Base-by-base conservation (phyloP, 2,329 filamentous ascomycete genomes). In the Dactylellina drechsleri region DNA sequence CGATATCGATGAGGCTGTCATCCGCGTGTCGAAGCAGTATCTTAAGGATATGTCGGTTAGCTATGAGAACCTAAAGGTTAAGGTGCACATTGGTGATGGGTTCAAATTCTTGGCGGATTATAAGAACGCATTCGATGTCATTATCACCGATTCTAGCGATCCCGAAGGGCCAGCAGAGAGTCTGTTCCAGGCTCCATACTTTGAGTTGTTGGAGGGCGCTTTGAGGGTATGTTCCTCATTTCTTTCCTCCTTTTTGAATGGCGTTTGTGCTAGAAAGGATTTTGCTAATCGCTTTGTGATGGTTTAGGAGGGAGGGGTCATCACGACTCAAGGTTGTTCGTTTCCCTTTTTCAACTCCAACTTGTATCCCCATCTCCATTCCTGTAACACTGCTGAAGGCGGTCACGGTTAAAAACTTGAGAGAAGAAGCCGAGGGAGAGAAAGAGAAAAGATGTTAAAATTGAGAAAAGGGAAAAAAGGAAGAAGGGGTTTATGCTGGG, bases 311-410 rank as follows among this genome's bases (percentile, higher is more conserved):
- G 94, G 93, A 84, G 95, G 95, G 86, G 93, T 99, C 82, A 98
- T 99, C 85, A 94, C 93, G 85, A 99, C 95, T 83, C 95, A 99
- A 97, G 95, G 95, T 99, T 96, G 92, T 96, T 93, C 88, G 92
- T 92, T 87, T 89, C 90, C 89, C 87, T 88, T 86, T 87, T 84
- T 84, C 83, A 84, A 79, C 76, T 20, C 56, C 20, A 53, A 31
- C 20, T 59, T 75, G 78, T 79, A 79, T 82, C 83, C 80, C 4
- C 82, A 54, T 40, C 41, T 65, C 66, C 71, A 65, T 68, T 75
- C 71, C 64, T 75, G 71, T 75, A 75, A 47, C 57, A 31, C 53
- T 53, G 71, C 70, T 75, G 70, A 64, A 68, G 64, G 64, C 59
- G 71, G 58, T 68, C 52, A 67, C 43, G 43, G 43, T n/a, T 47